Evolutionary conservation across 2,329 filamentous ascomycete species (phyloP).

Genomic region (Penicillium sp.): DNA sequence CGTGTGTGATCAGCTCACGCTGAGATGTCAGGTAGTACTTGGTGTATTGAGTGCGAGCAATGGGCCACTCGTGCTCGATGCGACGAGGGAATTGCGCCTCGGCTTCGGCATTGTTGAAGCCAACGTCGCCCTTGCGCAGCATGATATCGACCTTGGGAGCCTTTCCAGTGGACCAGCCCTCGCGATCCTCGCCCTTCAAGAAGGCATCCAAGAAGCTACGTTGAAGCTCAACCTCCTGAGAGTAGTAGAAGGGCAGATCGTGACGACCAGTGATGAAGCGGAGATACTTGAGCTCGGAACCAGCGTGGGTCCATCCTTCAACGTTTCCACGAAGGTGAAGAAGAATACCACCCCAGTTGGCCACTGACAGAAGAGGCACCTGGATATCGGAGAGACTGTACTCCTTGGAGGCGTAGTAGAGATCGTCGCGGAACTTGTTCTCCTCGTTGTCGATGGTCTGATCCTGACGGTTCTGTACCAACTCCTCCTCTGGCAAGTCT

Average conservation of each 20-base stretch:
- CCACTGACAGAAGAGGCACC: slow-evolving; percentile 70
- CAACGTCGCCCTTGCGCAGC: slow-evolving; percentile 70
- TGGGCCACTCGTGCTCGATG: slow-evolving; percentile 69
- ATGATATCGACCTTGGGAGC: slow-evolving; percentile 66
- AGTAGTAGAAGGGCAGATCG: slow-evolving; percentile 74
- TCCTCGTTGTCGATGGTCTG: slow-evolving; percentile 54
- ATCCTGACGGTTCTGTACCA: slow-evolving; percentile 47
- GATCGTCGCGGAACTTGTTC: slow-evolving; percentile 65
- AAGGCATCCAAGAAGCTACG: slow-evolving; percentile 73
- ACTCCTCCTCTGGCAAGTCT: slow-evolving; percentile 44
- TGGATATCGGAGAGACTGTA: slow-evolving; percentile 70
- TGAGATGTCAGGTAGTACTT: slow-evolving; percentile 64
- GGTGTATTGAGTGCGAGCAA: slow-evolving; percentile 68
- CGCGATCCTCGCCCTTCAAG: slow-evolving; percentile 68
- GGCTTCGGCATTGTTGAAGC: slow-evolving; percentile 67
- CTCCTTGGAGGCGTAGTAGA: slow-evolving; percentile 69
- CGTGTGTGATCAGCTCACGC: slow-evolving; percentile 46
- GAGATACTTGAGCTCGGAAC: slow-evolving; percentile 71
- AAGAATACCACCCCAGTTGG: slow-evolving; percentile 74
- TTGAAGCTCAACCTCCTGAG: slow-evolving; percentile 71
- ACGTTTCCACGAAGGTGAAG: slow-evolving; percentile 73
- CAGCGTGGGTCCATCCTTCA: slow-evolving; percentile 67
- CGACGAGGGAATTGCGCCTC: slow-evolving; percentile 64
- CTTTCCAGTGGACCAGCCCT: slow-evolving; percentile 56
- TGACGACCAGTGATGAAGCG: slow-evolving; percentile 73